A percentile compares a stretch with the other conserved stretches of the same genome.
These are phyloP conservation scores for Pythium phragmitis DNA, from an alignment of 352 stramenopile genomes.

Conservation along the genomic window DNA sequence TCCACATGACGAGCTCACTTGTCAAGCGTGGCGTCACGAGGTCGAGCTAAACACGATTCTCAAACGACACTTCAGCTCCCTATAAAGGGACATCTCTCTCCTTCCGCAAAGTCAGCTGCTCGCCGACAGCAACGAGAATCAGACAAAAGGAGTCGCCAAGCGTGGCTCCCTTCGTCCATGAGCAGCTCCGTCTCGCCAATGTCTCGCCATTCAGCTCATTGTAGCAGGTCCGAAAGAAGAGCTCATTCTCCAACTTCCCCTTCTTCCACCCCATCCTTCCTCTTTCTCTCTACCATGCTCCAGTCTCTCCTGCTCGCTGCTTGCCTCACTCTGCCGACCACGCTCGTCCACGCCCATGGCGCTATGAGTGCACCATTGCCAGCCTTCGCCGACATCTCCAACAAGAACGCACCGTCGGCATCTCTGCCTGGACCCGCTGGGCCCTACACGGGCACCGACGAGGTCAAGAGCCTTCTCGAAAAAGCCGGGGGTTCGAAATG, in stretches of 20 bases:
- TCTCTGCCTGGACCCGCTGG: conserved; percentile 22
- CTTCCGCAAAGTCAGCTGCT: no score
- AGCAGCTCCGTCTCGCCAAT: no score
- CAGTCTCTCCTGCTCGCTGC: conserved; percentile 3
- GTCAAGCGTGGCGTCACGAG: no score
- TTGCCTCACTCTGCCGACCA: background rate
- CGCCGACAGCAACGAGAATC: no score
- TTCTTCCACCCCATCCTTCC: background rate
- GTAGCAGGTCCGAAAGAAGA: background rate
- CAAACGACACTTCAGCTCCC: no score
- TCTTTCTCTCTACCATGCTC: background rate
- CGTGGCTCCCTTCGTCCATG: no score
- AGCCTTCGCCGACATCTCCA: conserved; percentile 20
- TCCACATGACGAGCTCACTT: no score
- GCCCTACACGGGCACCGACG: conserved; percentile 32
- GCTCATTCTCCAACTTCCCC: conserved; percentile 11
- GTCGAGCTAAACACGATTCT: no score
- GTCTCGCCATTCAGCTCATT: no score
- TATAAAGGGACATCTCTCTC: no score
- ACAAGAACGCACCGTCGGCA: conserved; percentile 20
- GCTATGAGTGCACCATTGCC: conserved; percentile 12
- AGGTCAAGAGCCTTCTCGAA: conserved; percentile 32
- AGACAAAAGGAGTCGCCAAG: no score
- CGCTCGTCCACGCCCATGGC: conserved; percentile 16
- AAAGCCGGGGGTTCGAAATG: conserved; percentile 32